Evolutionary conservation across 208 protist genomes (phyloP), one percentile per base, ranked within the genome.

Genomic region (Wallacemonas sp.): DNA sequence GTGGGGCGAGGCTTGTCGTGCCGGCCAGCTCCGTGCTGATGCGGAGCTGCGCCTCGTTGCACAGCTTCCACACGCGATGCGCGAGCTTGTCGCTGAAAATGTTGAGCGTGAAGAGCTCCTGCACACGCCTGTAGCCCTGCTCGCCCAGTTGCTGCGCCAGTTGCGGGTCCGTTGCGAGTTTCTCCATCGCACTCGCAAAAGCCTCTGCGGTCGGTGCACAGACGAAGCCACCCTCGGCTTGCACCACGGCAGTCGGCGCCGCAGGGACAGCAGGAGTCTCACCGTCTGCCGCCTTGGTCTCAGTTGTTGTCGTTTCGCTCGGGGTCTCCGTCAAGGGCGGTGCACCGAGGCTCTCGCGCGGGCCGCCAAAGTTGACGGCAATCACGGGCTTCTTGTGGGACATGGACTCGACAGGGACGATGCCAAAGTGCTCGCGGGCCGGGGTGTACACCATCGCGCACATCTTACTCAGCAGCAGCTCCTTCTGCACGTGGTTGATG

Each of bases 401-500:
- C 94, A 97, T 96, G 10, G 91, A 87, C 75, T 95, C 93, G 16
- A 91, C 67, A 12, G 92, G 94, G 0, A 91, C 92, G 73, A 98
- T 98, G 32, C 98, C 98, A 81, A 99, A 98, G 68, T 99, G 97
- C 66, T 99, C 97, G 46, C 77, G 72, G 0, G 76, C 61, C n/a
- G 97, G 97, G 23, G 97, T 99, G 71, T 99, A 99, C 1, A 98
- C 33, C 18, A 99, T 44, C 4, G 82, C 86, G 22, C 52, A 73
- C 61, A 86, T 86, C n/a, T 81, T 55, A 0, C 62, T 70, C 2
- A 99, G 69, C 38, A 99, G 65, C 20, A 65, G 55, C 18, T 61
- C 65, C 59, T 95, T 91, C 22, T 85, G 72, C 5, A 59, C 75
- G 42, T 97, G 77, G 29, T 72, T 86, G 64, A 98, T 92, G 46